Percentiles rank a stretch among this genome's conserved stretches.
Conservation (phyloP, 192 early-diverging fungal species). For the Blastocladiella britannica region DNA sequence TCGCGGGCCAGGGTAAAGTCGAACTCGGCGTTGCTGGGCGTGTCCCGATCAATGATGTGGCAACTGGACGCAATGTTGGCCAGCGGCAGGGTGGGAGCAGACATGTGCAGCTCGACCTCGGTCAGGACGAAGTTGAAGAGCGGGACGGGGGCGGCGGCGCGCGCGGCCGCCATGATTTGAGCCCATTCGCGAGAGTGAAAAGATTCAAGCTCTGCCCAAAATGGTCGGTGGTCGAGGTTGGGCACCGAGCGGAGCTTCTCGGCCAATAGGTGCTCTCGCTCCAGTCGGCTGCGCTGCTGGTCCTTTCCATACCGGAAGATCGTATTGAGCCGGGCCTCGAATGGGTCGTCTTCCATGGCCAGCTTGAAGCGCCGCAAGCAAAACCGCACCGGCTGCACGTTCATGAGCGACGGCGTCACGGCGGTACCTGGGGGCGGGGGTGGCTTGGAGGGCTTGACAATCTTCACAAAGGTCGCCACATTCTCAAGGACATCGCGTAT, state of each 20-base stretch:
- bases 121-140: neutral
- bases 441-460: neutral
- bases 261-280: neutral
- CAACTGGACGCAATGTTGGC: neutral
- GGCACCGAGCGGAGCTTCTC: neutral
- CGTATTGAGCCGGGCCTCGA: neutral
- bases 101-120: neutral
- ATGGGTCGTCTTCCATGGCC: neutral
- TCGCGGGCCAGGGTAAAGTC: neutral
- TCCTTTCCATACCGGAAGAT: neutral
- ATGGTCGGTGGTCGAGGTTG: neutral
- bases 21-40: neutral
- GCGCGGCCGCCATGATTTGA: neutral
- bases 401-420: neutral
- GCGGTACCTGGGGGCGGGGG: too few species aligned
- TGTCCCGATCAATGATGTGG: neutral
- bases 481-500: neutral
- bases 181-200: neutral
- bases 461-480: neutral
- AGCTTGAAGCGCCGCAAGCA: neutral
- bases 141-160: neutral
- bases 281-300: neutral
- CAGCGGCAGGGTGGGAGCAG: neutral
- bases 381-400: neutral
- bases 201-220: neutral